Evolutionary conservation across 331 rosid genomes (phyloP).

Genomic region (Malus hybrid): DNA sequence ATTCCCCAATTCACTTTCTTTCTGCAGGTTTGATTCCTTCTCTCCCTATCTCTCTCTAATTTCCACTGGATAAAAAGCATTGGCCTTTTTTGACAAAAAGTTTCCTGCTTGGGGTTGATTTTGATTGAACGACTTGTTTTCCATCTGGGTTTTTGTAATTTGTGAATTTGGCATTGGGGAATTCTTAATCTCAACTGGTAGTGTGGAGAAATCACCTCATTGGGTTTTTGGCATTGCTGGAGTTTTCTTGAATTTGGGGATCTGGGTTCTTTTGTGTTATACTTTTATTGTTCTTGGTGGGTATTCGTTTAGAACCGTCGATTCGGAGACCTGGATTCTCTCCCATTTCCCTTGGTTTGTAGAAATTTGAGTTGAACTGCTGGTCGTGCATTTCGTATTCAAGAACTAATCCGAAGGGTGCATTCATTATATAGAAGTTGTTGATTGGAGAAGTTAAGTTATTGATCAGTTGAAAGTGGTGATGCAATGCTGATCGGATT

Average conservation of each 20-base stretch:
- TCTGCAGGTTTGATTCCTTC: slow-evolving; percentile 3
- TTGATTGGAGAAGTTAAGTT: not conserved
- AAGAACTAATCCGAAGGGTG: not conserved
- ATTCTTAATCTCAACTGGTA: not conserved
- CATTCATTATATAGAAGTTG: not conserved
- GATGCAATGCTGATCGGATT: not conserved
- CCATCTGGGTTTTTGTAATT: not conserved
- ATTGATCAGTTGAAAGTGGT: not conserved
- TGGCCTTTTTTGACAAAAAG: not conserved
- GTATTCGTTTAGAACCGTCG: not conserved
- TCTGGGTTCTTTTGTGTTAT: not conserved
- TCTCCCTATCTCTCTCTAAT: not conserved
- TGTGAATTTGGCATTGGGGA: slow-evolving; percentile 4
- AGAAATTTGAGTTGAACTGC: not conserved
- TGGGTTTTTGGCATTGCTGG: not conserved
- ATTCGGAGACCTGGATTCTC: slow-evolving; percentile 16
- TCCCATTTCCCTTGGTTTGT: not conserved
- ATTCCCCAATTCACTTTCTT: not conserved
- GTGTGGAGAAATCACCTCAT: not conserved
- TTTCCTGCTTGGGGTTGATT: not conserved
- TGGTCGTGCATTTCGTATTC: not conserved
- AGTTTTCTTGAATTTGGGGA: slow-evolving; percentile 1
- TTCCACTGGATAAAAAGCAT: not conserved
- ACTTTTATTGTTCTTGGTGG: not conserved
- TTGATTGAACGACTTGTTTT: not conserved